Percentiles rank a stretch among this genome's conserved stretches.
phyloP scores from a whole-genome alignment of 1,139 yeast species.

The Nakaseomyces kungkrabaensis region DNA sequence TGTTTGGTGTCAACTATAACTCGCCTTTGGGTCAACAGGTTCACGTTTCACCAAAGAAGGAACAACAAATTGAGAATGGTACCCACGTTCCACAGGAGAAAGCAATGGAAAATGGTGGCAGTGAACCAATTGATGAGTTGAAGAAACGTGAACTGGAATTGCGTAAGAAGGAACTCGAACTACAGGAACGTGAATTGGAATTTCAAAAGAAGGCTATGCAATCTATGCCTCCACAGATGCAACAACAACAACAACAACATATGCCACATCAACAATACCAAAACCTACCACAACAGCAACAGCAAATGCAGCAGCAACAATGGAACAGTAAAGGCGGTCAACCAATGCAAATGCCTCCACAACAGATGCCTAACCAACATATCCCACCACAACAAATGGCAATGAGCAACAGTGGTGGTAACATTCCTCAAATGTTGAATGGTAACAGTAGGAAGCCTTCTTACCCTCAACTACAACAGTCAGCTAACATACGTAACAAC shows the following conservation, averaged over 20 bases:
- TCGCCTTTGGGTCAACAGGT: conserved; percentile 13
- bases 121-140: conserved; percentile 6
- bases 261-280: conserved; percentile 11
- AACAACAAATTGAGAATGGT: conserved; percentile 5
- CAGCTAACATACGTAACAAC: conserved; percentile 13
- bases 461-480: conserved; percentile 17
- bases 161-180: conserved; percentile 37
- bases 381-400: conserved; percentile 11
- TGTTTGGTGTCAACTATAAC: conserved; percentile 24
- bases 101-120: background rate
- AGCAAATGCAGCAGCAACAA: conserved; percentile 3
- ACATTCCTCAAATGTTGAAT: conserved; percentile 1
- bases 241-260: conserved; percentile 15
- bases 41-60: conserved; percentile 3
- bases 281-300: conserved; percentile 6
- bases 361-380: conserved; percentile 3
- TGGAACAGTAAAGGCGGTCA: background rate
- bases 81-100: conserved; percentile 3
- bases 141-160: conserved; percentile 35
- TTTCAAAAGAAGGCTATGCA: conserved; percentile 28
- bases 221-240: conserved; percentile 2
- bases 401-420: conserved; percentile 3
- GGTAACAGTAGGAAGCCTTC: conserved; percentile 20
- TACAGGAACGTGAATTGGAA: conserved; percentile 35
- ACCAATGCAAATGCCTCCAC: background rate